Percentiles rank a stretch among this genome's conserved stretches.
phyloP scores from a whole-genome alignment of 2,329 filamentous ascomycete species.

The Stachybotrys chartarum region DNA sequence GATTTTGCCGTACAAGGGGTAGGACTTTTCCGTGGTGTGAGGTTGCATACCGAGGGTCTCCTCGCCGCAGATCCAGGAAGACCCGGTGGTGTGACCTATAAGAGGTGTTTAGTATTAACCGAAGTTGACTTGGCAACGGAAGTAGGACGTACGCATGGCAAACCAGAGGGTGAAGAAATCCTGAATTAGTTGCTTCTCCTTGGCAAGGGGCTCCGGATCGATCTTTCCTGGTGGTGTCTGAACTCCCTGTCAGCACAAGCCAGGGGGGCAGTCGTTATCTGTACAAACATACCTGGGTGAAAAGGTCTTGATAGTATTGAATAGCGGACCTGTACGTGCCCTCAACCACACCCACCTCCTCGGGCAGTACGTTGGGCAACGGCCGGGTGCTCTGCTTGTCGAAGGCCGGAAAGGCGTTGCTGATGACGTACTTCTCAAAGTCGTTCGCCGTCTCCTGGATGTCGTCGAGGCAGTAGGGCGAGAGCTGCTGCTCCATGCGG shows the following conservation, averaged over 20 bases:
- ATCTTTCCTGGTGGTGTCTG: not conserved
- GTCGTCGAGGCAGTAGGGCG: conserved; percentile 32
- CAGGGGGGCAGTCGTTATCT: not conserved
- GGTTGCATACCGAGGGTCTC: conserved; percentile 33
- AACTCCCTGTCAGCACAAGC: not conserved
- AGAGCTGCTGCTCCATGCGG: conserved; percentile 21
- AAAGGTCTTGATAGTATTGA: conserved; percentile 12
- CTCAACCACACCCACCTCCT: conserved; percentile 7
- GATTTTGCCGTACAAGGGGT: conserved; percentile 29
- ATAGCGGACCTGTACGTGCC: conserved; percentile 13
- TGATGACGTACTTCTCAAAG: conserved; percentile 28
- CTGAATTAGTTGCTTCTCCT: conserved; percentile 28
- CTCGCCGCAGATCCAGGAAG: conserved; percentile 31
- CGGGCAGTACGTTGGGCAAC: not conserved
- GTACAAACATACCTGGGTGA: conserved; percentile 1
- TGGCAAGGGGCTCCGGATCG: not conserved
- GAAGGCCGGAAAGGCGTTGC: conserved; percentile 17
- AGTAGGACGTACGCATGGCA: conserved; percentile 33
- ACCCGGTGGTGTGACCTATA: conserved; percentile 37
- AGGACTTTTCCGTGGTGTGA: conserved; percentile 23
- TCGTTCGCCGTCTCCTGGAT: conserved; percentile 23
- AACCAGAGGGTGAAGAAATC: conserved; percentile 38
- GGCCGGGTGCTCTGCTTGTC: conserved; percentile 11
- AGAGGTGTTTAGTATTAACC: not conserved
- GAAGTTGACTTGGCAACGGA: not conserved